Evolutionary conservation across 116 monocot genomes (phyloP), one percentile per base, ranked within the genome.

Genomic region (Thalassia testudinum): DNA sequence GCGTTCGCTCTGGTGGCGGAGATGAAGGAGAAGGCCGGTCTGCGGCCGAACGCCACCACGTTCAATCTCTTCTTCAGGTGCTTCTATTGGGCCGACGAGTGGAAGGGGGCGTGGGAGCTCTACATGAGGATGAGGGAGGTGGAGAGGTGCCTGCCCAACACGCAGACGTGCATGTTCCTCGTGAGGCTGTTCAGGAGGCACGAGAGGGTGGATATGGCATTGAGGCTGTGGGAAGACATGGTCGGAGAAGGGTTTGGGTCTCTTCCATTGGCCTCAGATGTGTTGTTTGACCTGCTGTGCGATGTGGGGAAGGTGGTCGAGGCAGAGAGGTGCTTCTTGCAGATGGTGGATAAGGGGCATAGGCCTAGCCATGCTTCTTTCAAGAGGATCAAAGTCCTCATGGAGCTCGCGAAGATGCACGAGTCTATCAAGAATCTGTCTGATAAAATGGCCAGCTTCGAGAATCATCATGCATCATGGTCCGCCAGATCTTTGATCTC

Each of bases 151-250:
- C 67, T 86, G 59, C 78, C 93, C 0, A 93, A 87, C 30, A 86
- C 83, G 0, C 92, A 92, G 60, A 75, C 75, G 12, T 84, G 80
- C 58, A 81, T 84, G 93, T 87, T 93, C 56, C 67, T 93, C 8
- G 51, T 81, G 13, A 70, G 93, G 60, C 30, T 93, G 60, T 83
- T 25, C 37, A 66, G 51, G 2, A 50, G 78, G 56, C 68, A 81
- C 20, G 84, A 77, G 66, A 66, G 71, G 16, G 78, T 70, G 21
- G 81, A 26, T 8, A 60, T 73, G 77, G 84, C 71, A 7, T 26
- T 93, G 1, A 78, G 83, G 69, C 68, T 93, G 11, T 87, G 93
- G 93, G 67, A 76, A 28, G 93, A 83, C 38, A 93, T 93, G 93
- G 75, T 87, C 24, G 61, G 64, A 47, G 78, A 81, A 5, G 83